Conservation (phyloP, 2,329 filamentous ascomycete species). For the Botrytis paeoniae region DNA sequence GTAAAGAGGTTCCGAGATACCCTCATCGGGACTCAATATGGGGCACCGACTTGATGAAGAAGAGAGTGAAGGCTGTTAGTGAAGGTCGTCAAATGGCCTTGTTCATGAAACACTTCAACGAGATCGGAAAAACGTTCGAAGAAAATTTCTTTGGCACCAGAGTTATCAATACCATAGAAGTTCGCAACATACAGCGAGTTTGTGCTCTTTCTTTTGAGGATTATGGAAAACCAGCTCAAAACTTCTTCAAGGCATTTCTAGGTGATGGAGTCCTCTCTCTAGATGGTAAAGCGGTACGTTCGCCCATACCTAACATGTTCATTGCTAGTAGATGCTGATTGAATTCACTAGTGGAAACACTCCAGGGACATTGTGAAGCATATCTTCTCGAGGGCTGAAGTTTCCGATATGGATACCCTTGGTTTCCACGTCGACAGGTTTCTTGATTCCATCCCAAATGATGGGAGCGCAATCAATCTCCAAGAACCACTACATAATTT, state of each 20-base stretch:
- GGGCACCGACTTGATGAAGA: slow-evolving; percentile 4
- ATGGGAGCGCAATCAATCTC: slow-evolving; percentile 8
- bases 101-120: slow-evolving; percentile 9
- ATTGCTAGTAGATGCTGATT: neutral
- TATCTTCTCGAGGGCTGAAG: neutral
- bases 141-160: slow-evolving; percentile 11
- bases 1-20: neutral
- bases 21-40: neutral
- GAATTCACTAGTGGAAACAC: neutral
- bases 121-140: neutral
- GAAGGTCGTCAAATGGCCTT: slow-evolving; percentile 1
- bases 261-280: slow-evolving; percentile 1
- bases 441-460: neutral
- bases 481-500: neutral
- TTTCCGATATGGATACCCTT: slow-evolving; percentile 2
- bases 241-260: slow-evolving; percentile 11
- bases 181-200: neutral
- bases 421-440: slow-evolving; percentile 14
- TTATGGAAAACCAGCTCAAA: slow-evolving; percentile 5
- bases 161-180: neutral
- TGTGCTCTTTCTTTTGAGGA: neutral
- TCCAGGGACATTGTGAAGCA: slow-evolving; percentile 14
- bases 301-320: neutral
- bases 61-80: neutral
- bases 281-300: neutral